A percentile compares a stretch with the other conserved stretches of the same genome.
Conservation (phyloP, 305 asterid species). For the Solanum hybrid region DNA sequence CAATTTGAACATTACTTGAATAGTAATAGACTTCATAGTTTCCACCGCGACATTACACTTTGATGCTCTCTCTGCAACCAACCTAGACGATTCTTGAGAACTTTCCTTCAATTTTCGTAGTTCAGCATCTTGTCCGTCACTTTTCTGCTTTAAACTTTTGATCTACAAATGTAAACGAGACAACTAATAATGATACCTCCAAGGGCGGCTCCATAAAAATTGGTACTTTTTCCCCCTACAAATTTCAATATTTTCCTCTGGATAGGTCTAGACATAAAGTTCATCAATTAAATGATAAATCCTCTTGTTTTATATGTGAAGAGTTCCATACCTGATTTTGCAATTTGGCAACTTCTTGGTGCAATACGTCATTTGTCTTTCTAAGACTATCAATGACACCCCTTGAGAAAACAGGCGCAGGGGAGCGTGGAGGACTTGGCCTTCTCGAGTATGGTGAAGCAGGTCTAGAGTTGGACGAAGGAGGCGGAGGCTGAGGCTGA, state of each 20-base stretch:
- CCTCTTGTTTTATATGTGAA: not conserved
- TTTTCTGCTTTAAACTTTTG: conserved; percentile 51
- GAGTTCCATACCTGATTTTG: conserved; percentile 48
- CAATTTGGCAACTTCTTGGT: conserved; percentile 65
- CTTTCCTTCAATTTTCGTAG: conserved; percentile 44
- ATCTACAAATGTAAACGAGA: conserved; percentile 26
- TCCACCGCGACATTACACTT: conserved; percentile 40
- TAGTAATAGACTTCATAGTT: conserved; percentile 45
- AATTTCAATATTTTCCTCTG: not conserved
- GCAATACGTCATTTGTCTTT: conserved; percentile 64
- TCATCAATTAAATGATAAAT: not conserved
- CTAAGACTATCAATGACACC: conserved; percentile 73
- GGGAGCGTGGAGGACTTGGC: conserved; percentile 80
- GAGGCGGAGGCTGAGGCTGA: conserved; percentile 18
- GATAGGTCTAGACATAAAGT: not conserved
- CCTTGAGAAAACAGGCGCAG: conserved; percentile 63
- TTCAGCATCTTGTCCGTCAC: conserved; percentile 57
- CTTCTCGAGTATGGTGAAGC: conserved; percentile 77
- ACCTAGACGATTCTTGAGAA: conserved; percentile 37
- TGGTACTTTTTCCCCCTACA: not conserved
- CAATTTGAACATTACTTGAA: conserved; percentile 38
- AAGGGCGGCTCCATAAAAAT: not conserved
- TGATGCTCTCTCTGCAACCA: conserved; percentile 59
- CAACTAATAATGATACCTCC: not conserved
- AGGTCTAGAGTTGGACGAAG: conserved; percentile 53